phyloP scores from a whole-genome alignment of 1,284 basidiomycete genomes.

The Trametes pubescens region DNA sequence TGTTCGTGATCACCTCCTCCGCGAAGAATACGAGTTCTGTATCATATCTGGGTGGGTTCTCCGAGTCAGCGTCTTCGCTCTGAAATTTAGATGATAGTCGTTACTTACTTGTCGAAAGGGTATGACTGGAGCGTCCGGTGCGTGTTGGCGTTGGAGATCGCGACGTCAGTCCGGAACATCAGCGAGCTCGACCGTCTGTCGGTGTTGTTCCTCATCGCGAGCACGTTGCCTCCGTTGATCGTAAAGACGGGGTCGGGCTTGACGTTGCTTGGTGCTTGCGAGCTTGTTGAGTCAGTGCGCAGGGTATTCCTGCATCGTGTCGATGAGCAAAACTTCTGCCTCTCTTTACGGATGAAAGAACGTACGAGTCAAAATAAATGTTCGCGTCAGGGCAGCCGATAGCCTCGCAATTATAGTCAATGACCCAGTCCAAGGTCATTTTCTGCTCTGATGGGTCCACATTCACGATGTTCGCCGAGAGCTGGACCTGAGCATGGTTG shows the following conservation, averaged over 20 bases:
- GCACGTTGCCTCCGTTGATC: constrained; percentile 28
- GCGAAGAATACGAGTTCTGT: constrained; percentile 22
- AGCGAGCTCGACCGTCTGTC: constrained; percentile 30
- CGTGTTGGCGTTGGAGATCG: constrained; percentile 29
- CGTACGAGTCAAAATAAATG: constrained; percentile 36
- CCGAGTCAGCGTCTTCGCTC: not conserved
- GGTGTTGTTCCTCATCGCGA: constrained; percentile 22
- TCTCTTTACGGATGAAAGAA: not conserved
- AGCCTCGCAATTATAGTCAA: constrained; percentile 23
- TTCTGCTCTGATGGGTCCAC: constrained; percentile 29
- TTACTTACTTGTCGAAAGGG: constrained; percentile 36
- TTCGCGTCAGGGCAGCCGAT: constrained; percentile 32
- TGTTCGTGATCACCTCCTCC: constrained; percentile 18
- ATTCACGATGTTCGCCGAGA: constrained; percentile 32
- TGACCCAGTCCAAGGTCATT: constrained; percentile 35
- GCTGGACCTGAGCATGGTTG: constrained; percentile 16
- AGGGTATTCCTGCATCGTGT: constrained; percentile 25
- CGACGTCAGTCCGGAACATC: constrained; percentile 34
- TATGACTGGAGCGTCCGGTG: constrained; percentile 34
- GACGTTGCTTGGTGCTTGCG: constrained; percentile 19
- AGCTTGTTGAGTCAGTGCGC: constrained; percentile 8
- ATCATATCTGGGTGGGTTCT: not conserved
- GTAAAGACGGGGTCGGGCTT: constrained; percentile 33
- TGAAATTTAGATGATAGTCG: too few relatives aligned
- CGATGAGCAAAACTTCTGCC: not conserved